Conservation (phyloP, 176 grass and related monocot species). For the Musa schizocarpa region DNA sequence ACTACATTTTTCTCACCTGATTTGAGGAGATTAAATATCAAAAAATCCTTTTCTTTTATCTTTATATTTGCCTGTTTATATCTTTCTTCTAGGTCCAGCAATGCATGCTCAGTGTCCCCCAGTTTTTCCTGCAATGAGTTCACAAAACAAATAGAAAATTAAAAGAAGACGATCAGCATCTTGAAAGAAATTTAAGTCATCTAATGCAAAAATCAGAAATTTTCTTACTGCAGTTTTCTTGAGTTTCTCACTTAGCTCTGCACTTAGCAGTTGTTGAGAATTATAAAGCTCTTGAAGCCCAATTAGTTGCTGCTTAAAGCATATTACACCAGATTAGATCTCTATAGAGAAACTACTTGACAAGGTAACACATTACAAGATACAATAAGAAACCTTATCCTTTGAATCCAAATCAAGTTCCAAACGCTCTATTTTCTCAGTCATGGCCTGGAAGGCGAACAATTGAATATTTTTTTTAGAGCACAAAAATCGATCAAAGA, state of each 20-base stretch:
- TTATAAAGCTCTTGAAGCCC: slow-evolving; percentile 95
- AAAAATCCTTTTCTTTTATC: slow-evolving; percentile 98
- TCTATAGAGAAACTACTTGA: background rate
- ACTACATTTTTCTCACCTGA: slow-evolving; percentile 46
- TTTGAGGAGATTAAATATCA: slow-evolving; percentile 85
- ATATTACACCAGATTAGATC: slow-evolving; percentile 15
- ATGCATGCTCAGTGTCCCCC: slow-evolving; percentile 57
- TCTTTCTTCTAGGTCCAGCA: slow-evolving; percentile 93
- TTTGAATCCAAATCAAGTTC: slow-evolving; percentile 87
- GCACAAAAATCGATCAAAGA: background rate
- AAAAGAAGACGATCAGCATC: background rate
- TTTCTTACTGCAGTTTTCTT: slow-evolving; percentile 62
- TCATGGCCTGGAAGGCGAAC: slow-evolving; percentile 62
- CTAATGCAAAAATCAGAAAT: slow-evolving; percentile 8
- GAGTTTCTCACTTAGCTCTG: slow-evolving; percentile 82
- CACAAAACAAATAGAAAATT: slow-evolving; percentile 13
- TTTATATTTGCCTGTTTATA: slow-evolving; percentile 81
- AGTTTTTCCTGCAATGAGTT: slow-evolving; percentile 60
- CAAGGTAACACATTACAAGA: background rate
- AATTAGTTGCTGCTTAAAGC: slow-evolving; percentile 60
- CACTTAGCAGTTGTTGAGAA: slow-evolving; percentile 76
- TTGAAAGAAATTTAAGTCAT: slow-evolving; percentile 5
- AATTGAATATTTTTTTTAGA: background rate
- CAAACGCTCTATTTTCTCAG: slow-evolving; percentile 84
- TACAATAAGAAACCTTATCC: slow-evolving; percentile 59